Base-by-base conservation (phyloP, 352 stramenopile genomes). In the Aphanomyces astaci region DNA sequence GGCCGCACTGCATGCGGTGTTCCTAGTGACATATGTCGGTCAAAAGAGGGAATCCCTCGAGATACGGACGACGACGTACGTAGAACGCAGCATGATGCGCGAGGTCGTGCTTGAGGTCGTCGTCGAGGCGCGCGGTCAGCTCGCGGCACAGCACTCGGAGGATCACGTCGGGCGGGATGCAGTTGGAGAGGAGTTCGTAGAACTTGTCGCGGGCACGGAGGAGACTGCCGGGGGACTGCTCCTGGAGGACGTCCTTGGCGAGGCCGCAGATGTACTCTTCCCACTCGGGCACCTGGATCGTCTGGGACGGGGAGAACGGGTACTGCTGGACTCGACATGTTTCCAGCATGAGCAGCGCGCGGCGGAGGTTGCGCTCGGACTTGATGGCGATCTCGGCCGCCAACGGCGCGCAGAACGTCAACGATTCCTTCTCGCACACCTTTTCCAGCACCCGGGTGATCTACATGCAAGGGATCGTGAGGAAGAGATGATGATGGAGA, bases 171-270 rank as follows among this genome's bases (percentile, higher is more conserved):
- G 96, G 90, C 31, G 97, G 97, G 60, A 99, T 99, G 76, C 97
- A 99, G 74, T 99, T 99, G 40, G 97, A 92, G 5, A 99, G 77
- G 22, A 99, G 79, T 73, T 99, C 97, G 79, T 99, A 99, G 40
- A 99, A 79, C 79, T 98, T 99, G 72, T 98, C 94, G 27, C 97
- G 82, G 22, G 84, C 85, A 59, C 90, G 91, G 31, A 99, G 80
- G 2, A 99, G 81, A 5, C 86, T 95, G 39, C 90, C 88, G 3
- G 97, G 97, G 65, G 81, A 97, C 80, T 99, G 97, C 49, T 99
- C 95, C 36, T 90, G 79, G 9, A 94, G 82, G 56, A 99, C 96
- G 32, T 98, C 91, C 59, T 79, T 87, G 22, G 97, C 94, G 19
- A 99, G 76, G 70, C 87, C 87, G 45, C 74, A 78, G 78, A 99